phyloP scores from a whole-genome alignment of 1,284 basidiomycete genomes.

The Rhodotorula sp. region DNA sequence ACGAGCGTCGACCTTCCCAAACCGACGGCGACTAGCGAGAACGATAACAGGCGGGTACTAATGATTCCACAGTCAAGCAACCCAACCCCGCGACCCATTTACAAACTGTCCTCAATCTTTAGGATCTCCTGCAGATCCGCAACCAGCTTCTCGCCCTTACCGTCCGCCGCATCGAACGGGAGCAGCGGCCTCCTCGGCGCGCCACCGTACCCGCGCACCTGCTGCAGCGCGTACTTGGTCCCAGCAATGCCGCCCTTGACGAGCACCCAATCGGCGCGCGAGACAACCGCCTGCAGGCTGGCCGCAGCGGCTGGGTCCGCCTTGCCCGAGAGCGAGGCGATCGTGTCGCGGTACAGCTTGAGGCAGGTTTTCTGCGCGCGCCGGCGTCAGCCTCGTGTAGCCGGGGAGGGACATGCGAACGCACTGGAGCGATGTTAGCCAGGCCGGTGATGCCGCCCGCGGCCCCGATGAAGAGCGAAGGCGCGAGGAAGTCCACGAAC shows the following conservation, averaged over 20 bases:
- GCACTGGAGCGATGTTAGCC: constrained; percentile 35
- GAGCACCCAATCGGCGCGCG: constrained; percentile 32
- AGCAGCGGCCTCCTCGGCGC: constrained; percentile 33
- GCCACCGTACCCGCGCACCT: constrained; percentile 28
- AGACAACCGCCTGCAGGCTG: constrained; percentile 29
- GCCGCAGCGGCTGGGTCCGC: background rate
- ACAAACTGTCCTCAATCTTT: constrained; percentile 29
- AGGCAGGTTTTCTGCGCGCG: constrained; percentile 35
- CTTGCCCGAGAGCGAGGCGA: constrained; percentile 27
- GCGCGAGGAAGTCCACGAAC: constrained; percentile 41
- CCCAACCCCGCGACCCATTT: background rate
- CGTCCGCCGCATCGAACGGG: constrained; percentile 20
- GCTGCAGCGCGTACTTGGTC: constrained; percentile 29
- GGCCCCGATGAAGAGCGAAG: constrained; percentile 22
- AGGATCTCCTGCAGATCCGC: constrained; percentile 29
- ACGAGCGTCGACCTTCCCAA: constrained; percentile 6
- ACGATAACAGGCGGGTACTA: too few relatives aligned
- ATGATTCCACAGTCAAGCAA: background rate
- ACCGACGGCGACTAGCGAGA: too few relatives aligned
- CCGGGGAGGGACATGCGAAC: background rate
- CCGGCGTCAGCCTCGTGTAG: background rate
- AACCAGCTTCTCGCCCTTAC: constrained; percentile 27
- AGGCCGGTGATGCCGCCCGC: constrained; percentile 39
- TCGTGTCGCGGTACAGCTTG: constrained; percentile 28
- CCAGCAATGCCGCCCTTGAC: constrained; percentile 32